Evolutionary conservation across 352 stramenopile genomes (phyloP).

Genomic region (Discostella stelligera): DNA sequence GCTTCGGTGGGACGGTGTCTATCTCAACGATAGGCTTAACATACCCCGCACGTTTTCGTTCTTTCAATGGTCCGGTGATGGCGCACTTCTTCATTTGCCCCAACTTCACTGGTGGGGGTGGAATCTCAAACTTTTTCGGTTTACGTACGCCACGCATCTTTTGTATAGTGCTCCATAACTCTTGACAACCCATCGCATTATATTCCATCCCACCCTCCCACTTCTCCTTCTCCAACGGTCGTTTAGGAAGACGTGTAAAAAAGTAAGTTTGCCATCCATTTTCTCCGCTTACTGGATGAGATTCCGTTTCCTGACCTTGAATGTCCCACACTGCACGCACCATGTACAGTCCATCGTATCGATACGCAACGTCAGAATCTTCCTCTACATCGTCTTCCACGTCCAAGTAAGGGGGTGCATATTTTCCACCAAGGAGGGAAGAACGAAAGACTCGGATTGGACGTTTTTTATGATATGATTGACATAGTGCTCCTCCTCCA

Average conservation of each 20-base stretch:
- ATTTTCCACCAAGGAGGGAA: slow-evolving; percentile 34
- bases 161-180: slow-evolving; percentile 57
- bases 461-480: slow-evolving; percentile 56
- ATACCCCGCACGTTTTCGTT: slow-evolving; percentile 36
- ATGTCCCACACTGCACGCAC: slow-evolving; percentile 56
- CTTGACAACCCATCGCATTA: slow-evolving; percentile 55
- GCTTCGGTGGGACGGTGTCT: not conserved
- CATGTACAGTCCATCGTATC: slow-evolving; percentile 66
- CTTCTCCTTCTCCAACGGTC: slow-evolving; percentile 45
- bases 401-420: slow-evolving; percentile 16
- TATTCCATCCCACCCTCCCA: slow-evolving; percentile 50
- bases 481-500: slow-evolving; percentile 49
- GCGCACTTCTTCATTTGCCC: slow-evolving; percentile 35
- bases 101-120: slow-evolving; percentile 49
- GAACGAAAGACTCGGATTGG: slow-evolving; percentile 57
- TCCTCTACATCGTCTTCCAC: slow-evolving; percentile 40
- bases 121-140: slow-evolving; percentile 61
- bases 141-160: slow-evolving; percentile 50
- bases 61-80: slow-evolving; percentile 44
- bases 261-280: slow-evolving; percentile 60
- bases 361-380: slow-evolving; percentile 48
- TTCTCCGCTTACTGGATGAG: slow-evolving; percentile 25
- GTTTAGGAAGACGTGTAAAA: slow-evolving; percentile 53
- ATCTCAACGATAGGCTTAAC: slow-evolving; percentile 16
- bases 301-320: slow-evolving; percentile 55